phyloP scores from a whole-genome alignment of 2,329 filamentous ascomycete species.

The Nigrospora sphaerica region DNA sequence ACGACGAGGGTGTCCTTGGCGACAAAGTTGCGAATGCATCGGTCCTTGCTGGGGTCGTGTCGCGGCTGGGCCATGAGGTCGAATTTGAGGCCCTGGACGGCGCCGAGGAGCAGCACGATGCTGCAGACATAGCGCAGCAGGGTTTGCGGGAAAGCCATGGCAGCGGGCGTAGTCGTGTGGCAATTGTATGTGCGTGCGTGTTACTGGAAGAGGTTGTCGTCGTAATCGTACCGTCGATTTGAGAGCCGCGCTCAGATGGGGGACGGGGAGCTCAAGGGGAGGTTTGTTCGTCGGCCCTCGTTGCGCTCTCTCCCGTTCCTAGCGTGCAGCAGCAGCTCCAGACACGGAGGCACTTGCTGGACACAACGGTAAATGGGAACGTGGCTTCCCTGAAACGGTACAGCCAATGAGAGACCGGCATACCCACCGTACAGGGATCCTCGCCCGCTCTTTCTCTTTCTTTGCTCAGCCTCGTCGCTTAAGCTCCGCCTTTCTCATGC shows the following conservation, averaged over 20 bases:
- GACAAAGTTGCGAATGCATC: constrained; percentile 97
- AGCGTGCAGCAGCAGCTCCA: no score
- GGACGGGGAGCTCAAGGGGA: no score
- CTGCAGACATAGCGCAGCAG: constrained; percentile 51
- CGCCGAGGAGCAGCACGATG: constrained; percentile 47
- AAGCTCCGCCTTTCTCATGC: no score
- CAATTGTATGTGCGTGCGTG: constrained; percentile 3
- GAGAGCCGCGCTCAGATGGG: no score
- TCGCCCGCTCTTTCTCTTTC: no score
- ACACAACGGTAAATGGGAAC: neutral
- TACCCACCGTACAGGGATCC: no score
- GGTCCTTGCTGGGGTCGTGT: constrained; percentile 56
- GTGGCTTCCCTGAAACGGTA: neutral
- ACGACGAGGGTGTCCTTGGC: constrained; percentile 87
- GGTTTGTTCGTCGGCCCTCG: no score
- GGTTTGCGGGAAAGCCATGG: constrained; percentile 43
- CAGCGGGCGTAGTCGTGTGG: constrained; percentile 6
- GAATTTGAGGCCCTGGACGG: constrained; percentile 76
- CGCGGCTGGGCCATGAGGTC: constrained; percentile 67
- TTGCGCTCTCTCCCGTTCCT: no score
- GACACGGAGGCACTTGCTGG: no score
- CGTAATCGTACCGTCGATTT: no score
- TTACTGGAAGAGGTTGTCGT: no score
- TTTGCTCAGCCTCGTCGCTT: no score
- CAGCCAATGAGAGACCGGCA: neutral